These are phyloP conservation scores for Fusarium gaditjirri DNA, from an alignment of 2,329 filamentous ascomycete species.

Conservation along the genomic window DNA sequence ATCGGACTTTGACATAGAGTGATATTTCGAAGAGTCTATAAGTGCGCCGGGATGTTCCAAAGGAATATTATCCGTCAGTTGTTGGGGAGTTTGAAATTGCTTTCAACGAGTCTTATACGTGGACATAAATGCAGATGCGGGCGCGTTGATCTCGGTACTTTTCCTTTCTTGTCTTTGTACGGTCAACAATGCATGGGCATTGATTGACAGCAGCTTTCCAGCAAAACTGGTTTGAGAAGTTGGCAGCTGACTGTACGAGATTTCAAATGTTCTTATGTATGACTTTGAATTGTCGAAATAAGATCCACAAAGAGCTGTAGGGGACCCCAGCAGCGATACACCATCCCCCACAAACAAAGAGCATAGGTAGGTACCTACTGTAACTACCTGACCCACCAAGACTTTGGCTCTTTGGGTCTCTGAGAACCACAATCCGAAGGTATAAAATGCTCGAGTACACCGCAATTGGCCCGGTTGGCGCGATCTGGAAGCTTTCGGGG, in stretches of 20 bases:
- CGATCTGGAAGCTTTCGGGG: slow-evolving; percentile 22
- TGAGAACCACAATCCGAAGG: slow-evolving; percentile 20
- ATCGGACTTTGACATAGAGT: background rate
- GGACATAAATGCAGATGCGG: background rate
- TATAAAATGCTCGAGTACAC: slow-evolving; percentile 12
- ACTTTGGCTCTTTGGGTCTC: background rate
- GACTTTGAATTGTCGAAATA: slow-evolving; percentile 25
- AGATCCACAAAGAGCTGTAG: slow-evolving; percentile 24
- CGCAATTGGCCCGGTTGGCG: slow-evolving; percentile 42
- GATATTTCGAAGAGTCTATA: background rate
- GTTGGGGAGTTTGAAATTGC: background rate
- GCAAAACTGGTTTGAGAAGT: slow-evolving; percentile 3
- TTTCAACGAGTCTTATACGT: slow-evolving; percentile 3
- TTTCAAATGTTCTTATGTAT: slow-evolving; percentile 36
- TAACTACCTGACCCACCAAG: slow-evolving; percentile 4
- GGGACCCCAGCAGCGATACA: slow-evolving; percentile 21
- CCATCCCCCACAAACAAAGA: slow-evolving; percentile 23
- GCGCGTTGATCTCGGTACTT: background rate
- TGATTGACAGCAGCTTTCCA: background rate
- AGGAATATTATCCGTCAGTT: background rate
- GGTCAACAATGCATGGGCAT: background rate
- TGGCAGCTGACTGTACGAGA: slow-evolving; percentile 33
- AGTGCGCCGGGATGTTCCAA: background rate
- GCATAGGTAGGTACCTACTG: background rate
- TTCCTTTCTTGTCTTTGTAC: background rate